These are phyloP conservation scores for Pinus albicaulis DNA, from an alignment of 75 land plant genomes.

Conservation along the genomic window DNA sequence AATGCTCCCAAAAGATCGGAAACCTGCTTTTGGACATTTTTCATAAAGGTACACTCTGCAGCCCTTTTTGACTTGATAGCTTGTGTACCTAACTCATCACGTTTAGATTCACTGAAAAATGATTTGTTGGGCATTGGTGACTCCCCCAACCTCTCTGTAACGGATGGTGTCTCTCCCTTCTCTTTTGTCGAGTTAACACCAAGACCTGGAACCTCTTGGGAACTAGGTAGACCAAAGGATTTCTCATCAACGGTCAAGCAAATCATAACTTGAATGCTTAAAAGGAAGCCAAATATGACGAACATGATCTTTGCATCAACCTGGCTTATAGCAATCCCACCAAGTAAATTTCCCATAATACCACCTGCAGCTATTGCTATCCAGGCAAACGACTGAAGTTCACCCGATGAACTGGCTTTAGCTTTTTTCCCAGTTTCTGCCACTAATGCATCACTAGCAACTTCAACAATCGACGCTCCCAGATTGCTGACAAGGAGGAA, in stretches of 20 bases:
- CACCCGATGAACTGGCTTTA: conserved; percentile 48
- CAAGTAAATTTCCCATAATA: conserved; percentile 69
- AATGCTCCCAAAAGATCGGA: conserved; percentile 43
- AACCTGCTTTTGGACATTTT: conserved; percentile 27
- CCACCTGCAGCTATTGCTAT: conserved; percentile 69
- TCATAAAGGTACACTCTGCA: neutral
- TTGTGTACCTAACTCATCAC: conserved; percentile 2
- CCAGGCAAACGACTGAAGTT: conserved; percentile 91
- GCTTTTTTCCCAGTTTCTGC: conserved; percentile 66
- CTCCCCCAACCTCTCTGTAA: neutral
- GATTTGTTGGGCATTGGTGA: neutral
- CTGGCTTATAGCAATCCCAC: conserved; percentile 53
- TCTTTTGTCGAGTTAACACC: conserved; percentile 6
- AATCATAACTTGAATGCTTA: conserved; percentile 45
- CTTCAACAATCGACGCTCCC: conserved; percentile 91
- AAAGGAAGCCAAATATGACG: conserved; percentile 45
- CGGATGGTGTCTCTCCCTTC: conserved; percentile 11
- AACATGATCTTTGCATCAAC: conserved; percentile 54
- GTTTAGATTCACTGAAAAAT: neutral
- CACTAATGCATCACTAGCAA: conserved; percentile 89
- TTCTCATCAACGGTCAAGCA: conserved; percentile 48
- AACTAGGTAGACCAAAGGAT: conserved; percentile 42
- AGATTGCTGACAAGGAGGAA: conserved; percentile 84
- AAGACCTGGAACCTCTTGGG: conserved; percentile 14
- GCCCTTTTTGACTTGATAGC: neutral